Evolutionary conservation across 345 rosid genomes (phyloP).

Genomic region (Tarenaya hassleriana): DNA sequence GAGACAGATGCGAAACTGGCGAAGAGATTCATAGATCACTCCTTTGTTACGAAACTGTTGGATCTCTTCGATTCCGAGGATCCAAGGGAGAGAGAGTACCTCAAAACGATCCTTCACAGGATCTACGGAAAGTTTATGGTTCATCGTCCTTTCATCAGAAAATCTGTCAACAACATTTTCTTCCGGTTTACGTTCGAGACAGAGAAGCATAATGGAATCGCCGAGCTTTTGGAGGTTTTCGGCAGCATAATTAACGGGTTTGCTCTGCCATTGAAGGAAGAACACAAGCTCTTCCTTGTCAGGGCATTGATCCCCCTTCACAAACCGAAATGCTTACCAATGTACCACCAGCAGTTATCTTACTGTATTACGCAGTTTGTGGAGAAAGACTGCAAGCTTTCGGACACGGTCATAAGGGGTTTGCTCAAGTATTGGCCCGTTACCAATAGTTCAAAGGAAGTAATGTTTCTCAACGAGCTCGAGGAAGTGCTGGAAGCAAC

Average conservation of each 20-base stretch:
- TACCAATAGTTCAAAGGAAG: constrained; percentile 72
- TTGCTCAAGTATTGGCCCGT: constrained; percentile 68
- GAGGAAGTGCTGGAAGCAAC: constrained; percentile 69
- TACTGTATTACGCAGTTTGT: constrained; percentile 63
- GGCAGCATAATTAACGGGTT: constrained; percentile 76
- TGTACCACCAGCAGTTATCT: constrained; percentile 66
- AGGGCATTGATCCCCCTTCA: constrained; percentile 58
- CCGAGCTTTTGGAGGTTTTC: constrained; percentile 59
- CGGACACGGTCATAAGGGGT: constrained; percentile 52
- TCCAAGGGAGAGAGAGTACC: constrained; percentile 65
- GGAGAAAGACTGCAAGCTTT: constrained; percentile 66
- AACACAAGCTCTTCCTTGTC: constrained; percentile 59
- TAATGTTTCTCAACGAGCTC: constrained; percentile 62
- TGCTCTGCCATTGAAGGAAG: constrained; percentile 71
- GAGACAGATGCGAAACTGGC: constrained; percentile 60
- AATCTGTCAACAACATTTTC: constrained; percentile 56
- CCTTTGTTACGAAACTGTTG: constrained; percentile 45
- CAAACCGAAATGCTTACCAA: constrained; percentile 56
- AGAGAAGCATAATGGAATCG: constrained; percentile 64
- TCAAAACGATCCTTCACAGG: constrained; percentile 70
- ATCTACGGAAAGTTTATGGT: constrained; percentile 74
- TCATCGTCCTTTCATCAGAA: constrained; percentile 66
- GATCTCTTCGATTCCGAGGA: constrained; percentile 76
- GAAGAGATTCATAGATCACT: constrained; percentile 51
- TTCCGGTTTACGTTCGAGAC: constrained; percentile 54